Percentiles rank a stretch among this genome's conserved stretches.
phyloP scores from a whole-genome alignment of 164 flowering plant genomes.

The Kalanchoe fedtschenkoi region DNA sequence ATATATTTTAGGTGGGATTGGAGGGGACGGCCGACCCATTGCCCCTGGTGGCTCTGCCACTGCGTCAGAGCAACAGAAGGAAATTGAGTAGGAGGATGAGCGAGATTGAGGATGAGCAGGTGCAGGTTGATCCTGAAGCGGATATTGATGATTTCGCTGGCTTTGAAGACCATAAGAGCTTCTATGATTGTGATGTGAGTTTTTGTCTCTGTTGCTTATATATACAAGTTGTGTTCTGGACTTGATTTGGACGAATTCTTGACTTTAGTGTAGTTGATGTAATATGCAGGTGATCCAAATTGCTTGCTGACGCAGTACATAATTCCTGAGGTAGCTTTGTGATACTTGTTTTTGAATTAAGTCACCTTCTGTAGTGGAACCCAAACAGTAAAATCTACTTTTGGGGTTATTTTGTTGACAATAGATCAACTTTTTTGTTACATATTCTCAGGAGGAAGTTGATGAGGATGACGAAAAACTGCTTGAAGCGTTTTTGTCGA shows the following conservation, averaged over 20 bases:
- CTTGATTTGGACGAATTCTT: background rate
- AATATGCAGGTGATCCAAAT: background rate
- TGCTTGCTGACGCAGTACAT: background rate
- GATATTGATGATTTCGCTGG: slow-evolving; percentile 63
- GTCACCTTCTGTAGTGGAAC: background rate
- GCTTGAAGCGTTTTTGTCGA: slow-evolving; percentile 60
- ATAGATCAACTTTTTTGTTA: background rate
- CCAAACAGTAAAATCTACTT: background rate
- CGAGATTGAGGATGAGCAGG: slow-evolving; percentile 19
- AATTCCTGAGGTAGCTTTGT: background rate
- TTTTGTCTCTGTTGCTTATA: background rate
- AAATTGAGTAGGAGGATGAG: slow-evolving; percentile 40
- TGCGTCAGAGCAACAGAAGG: slow-evolving; percentile 85
- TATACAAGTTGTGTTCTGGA: background rate
- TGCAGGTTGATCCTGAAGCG: slow-evolving; percentile 21
- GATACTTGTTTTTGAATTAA: background rate
- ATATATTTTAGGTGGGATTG: too few species aligned
- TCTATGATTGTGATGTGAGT: slow-evolving; percentile 36
- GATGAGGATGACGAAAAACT: slow-evolving; percentile 72
- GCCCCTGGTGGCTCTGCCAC: too few species aligned
- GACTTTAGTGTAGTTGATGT: background rate
- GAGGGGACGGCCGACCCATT: too few species aligned
- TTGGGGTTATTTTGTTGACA: background rate
- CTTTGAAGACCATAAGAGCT: slow-evolving; percentile 56
- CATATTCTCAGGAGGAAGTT: slow-evolving; percentile 39